phyloP scores from a whole-genome alignment of 2,329 filamentous ascomycete species.

The Xylaria sp. region DNA sequence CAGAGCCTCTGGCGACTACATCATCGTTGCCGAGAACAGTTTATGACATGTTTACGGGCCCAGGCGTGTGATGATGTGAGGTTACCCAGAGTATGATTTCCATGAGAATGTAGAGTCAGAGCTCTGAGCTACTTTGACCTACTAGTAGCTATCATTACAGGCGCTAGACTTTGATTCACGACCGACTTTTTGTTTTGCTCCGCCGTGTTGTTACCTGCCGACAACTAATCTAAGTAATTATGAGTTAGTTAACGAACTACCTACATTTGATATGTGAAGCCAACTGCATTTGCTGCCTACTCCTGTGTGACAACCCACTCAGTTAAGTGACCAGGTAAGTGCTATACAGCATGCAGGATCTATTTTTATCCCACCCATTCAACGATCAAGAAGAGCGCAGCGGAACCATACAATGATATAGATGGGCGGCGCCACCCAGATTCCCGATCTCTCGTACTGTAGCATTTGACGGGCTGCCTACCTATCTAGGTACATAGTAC shows the following conservation, averaged over 20 bases:
- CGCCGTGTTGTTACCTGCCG: too few relatives aligned
- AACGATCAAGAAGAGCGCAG: neutral
- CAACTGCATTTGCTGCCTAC: too few relatives aligned
- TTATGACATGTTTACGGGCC: neutral
- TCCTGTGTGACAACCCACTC: too few relatives aligned
- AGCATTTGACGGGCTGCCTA: neutral
- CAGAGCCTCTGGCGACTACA: neutral
- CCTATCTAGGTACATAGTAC: neutral
- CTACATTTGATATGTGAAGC: too few relatives aligned
- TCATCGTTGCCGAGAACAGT: neutral
- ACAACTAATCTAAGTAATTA: too few relatives aligned
- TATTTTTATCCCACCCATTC: constrained; percentile 18
- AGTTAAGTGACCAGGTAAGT: too few relatives aligned
- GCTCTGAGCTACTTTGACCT: too few relatives aligned
- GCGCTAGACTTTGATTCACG: neutral
- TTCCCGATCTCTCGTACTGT: constrained; percentile 12
- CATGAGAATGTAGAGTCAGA: neutral
- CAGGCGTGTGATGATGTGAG: neutral
- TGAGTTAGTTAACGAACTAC: too few relatives aligned
- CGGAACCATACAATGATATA: neutral
- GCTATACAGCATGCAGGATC: neutral
- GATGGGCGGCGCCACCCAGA: neutral
- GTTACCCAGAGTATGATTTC: too few relatives aligned
- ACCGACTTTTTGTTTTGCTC: neutral
- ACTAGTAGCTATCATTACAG: too few relatives aligned